phyloP scores from a whole-genome alignment of 495 filamentous ascomycete species.

The Penicillium angulare region DNA sequence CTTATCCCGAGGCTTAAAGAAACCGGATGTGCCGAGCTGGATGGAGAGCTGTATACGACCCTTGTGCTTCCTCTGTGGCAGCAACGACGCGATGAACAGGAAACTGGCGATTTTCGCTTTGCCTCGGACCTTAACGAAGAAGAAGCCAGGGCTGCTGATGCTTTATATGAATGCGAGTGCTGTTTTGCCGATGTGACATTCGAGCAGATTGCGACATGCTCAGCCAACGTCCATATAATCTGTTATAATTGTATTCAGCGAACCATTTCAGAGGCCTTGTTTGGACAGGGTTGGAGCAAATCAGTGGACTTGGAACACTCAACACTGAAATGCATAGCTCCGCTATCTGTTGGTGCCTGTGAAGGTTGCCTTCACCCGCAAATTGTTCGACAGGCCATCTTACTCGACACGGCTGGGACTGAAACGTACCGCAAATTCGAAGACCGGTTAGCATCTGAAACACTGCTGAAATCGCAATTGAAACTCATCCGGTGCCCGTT shows the following conservation, averaged over 20 bases:
- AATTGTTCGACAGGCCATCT: slow-evolving; percentile 69
- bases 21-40: slow-evolving; percentile 76
- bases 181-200: slow-evolving; percentile 79
- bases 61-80: slow-evolving; percentile 64
- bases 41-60: slow-evolving; percentile 70
- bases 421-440: slow-evolving; percentile 72
- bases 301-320: slow-evolving; percentile 68
- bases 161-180: slow-evolving; percentile 85
- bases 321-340: slow-evolving; percentile 78
- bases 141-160: slow-evolving; percentile 69
- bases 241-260: slow-evolving; percentile 83
- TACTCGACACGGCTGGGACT: slow-evolving; percentile 61
- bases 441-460: slow-evolving; percentile 70
- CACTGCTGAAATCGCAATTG: slow-evolving; percentile 65
- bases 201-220: slow-evolving; percentile 79
- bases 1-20: slow-evolving; percentile 58
- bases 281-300: slow-evolving; percentile 88
- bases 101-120: slow-evolving; percentile 58
- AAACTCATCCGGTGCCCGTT: slow-evolving; percentile 86
- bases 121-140: slow-evolving; percentile 68
- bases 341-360: slow-evolving; percentile 61
- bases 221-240: slow-evolving; percentile 68
- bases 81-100: slow-evolving; percentile 53
- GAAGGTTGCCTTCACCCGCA: slow-evolving; percentile 65
- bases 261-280: slow-evolving; percentile 78